Evolutionary conservation across 2,329 filamentous ascomycete species (phyloP).

Genomic region (Periconia digitata): DNA sequence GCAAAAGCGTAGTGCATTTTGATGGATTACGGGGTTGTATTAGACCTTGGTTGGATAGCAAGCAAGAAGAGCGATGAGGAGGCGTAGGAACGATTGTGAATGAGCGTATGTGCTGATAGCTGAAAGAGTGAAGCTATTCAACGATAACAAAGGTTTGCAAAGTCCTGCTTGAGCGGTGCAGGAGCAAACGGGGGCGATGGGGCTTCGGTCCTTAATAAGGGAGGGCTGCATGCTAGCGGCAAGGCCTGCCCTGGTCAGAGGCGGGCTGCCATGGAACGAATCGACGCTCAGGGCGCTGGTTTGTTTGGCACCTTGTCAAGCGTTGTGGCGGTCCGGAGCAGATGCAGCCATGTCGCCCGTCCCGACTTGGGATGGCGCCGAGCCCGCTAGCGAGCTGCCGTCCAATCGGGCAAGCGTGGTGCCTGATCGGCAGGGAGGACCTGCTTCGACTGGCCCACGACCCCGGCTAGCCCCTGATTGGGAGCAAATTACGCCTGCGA

Average conservation of each 20-base stretch:
- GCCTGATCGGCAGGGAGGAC: slow-evolving; percentile 34
- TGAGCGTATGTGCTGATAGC: slow-evolving; percentile 40
- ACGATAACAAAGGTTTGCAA: slow-evolving; percentile 40
- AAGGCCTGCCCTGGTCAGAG: slow-evolving; percentile 30
- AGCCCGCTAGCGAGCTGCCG: slow-evolving; percentile 20
- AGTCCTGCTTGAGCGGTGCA: slow-evolving; percentile 41
- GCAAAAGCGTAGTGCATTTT: slow-evolving; percentile 39
- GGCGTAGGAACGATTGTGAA: slow-evolving; percentile 27
- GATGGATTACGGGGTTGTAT: slow-evolving; percentile 5
- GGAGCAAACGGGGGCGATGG: slow-evolving; percentile 26
- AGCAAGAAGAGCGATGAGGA: slow-evolving; percentile 16
- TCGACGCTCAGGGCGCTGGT: slow-evolving; percentile 34
- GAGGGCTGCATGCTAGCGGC: slow-evolving; percentile 31
- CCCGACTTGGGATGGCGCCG: slow-evolving; percentile 19
- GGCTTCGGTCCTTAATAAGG: slow-evolving; percentile 41
- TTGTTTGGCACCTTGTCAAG: slow-evolving; percentile 34
- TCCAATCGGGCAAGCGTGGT: slow-evolving; percentile 34
- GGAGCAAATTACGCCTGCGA: slow-evolving; percentile 32
- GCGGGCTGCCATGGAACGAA: slow-evolving; percentile 35
- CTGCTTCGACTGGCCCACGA: slow-evolving; percentile 20
- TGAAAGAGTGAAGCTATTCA: slow-evolving; percentile 46
- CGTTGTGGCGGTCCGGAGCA: slow-evolving; percentile 35
- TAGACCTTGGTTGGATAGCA: slow-evolving; percentile 13
- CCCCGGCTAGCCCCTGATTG: slow-evolving; percentile 29
- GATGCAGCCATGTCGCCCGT: slow-evolving; percentile 26